Evolutionary conservation across 2,329 filamentous ascomycete species (phyloP).

Genomic region (Lasiodiplodia hormozganensis): DNA sequence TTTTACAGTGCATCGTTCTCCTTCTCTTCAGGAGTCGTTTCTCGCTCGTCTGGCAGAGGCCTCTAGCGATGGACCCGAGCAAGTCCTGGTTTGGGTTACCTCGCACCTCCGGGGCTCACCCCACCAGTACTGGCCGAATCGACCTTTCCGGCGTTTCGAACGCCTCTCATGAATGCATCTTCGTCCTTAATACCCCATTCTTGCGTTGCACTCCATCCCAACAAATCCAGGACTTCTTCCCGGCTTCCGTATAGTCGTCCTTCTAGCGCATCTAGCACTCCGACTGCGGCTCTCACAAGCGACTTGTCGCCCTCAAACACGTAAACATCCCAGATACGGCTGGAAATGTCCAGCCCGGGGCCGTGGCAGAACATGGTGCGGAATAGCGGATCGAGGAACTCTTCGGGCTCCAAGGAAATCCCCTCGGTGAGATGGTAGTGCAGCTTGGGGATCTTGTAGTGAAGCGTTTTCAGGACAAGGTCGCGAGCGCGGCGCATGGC

Average conservation of each 20-base stretch:
- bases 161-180: conserved; percentile 48
- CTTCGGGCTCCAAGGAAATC: conserved; percentile 48
- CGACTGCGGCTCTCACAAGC: conserved; percentile 74
- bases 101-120: conserved; percentile 21
- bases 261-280: conserved; percentile 64
- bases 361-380: conserved; percentile 67
- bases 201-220: conserved; percentile 47
- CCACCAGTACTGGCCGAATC: conserved; percentile 26
- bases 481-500: conserved; percentile 74
- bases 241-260: conserved; percentile 55
- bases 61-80: background rate
- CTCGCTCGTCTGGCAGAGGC: background rate
- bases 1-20: conserved; percentile 13
- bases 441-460: conserved; percentile 68
- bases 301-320: conserved; percentile 81
- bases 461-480: conserved; percentile 70
- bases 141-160: conserved; percentile 47
- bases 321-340: conserved; percentile 80
- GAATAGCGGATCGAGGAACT: conserved; percentile 68
- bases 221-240: conserved; percentile 52
- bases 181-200: conserved; percentile 44
- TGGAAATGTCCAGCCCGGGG: conserved; percentile 72
- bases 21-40: conserved; percentile 5
- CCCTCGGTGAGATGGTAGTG: conserved; percentile 67
- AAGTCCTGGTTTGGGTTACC: background rate